Base-by-base conservation (phyloP, 2,329 filamentous ascomycete genomes). In the Colletotrichum ledebouriae region DNA sequence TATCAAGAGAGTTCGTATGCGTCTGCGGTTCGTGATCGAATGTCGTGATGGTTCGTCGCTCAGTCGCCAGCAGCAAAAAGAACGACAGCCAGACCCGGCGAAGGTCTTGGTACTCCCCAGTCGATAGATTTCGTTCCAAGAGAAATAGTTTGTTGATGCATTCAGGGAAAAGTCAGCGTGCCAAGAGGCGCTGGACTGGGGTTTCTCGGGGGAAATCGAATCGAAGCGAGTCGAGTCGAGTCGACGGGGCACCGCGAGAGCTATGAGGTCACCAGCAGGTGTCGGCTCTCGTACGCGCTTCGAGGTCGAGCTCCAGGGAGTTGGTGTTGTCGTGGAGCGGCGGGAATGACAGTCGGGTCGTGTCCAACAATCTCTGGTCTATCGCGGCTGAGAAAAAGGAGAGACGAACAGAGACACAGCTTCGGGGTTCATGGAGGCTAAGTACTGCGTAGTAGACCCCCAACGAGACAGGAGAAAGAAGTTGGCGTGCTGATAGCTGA, bases 91-190 rank as follows among this genome's bases (percentile, higher is more conserved):
- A 59, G 71, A 64, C 72, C 63, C 55, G 71, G 73, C 42, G 63
- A 69, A 71, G 70, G 61, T 71, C 63, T 72, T 44, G 71, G 69
- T 59, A 72, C 68, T 71, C 67, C 72, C 72, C 72, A 71, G 70
- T 70, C 69, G 71, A 73, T 69, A 69, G 67, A 74, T 72, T 74
- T 72, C 67, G 71, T 62, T 67, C 71, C 63, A 59, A 70, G 62
- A 49, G 60, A 67, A 52, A 63, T 70, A 69, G 67, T 71, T 69
- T 73, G 66, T 73, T 69, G 75, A 78, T 76, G 75, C 76, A 78
- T 78, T 76, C 75, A 77, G 75, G 67, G 64, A 44, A 59, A 37
- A 50, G 53, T 64, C 42, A 29, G 41, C 20, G 55, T 59, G 61
- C 61, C 61, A 64, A 59, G 61, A 64, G 53, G 49, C 20, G 39